A percentile compares a stretch with the other conserved stretches of the same genome.
Conservation (phyloP, 805 yeast species). For the Wickerhamomyces chambardii region DNA sequence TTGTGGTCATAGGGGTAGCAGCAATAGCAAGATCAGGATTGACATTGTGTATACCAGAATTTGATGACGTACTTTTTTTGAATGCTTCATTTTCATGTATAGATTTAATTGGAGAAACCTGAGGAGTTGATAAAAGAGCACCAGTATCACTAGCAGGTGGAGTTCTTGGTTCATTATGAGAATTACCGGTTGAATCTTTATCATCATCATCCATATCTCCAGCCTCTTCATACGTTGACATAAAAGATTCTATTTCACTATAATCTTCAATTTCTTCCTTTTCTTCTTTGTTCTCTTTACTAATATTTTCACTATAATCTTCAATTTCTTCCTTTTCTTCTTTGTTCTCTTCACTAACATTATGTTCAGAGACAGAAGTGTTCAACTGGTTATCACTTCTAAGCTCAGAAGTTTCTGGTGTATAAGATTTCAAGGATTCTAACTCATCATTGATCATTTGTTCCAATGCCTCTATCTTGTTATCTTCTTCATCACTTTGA, state of each 20-base stretch:
- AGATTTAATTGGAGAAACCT: conserved; percentile 17
- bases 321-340: too few species aligned
- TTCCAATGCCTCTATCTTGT: conserved; percentile 40
- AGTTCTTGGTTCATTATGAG: conserved; percentile 13
- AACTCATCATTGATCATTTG: conserved; percentile 16
- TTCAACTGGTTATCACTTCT: too few species aligned
- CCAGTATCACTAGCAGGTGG: conserved; percentile 14
- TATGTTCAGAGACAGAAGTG: too few species aligned
- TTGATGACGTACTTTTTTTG: not conserved
- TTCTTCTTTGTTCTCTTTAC: too few species aligned
- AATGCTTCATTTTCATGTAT: conserved; percentile 5
- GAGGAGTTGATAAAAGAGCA: conserved; percentile 17
- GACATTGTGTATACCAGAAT: not conserved
- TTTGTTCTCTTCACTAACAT: too few species aligned
- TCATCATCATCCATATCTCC: conserved; percentile 7
- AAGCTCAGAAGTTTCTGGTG: too few species aligned
- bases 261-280: conserved; percentile 2
- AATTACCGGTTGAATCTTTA: not conserved
- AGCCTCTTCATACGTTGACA: conserved; percentile 16
- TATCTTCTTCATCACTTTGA: conserved; percentile 24
- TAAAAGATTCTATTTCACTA: conserved; percentile 20
- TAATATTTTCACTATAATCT: not conserved
- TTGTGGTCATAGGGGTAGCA: conserved; percentile 13
- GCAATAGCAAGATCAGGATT: conserved; percentile 6
- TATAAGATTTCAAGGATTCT: not conserved